Evolutionary conservation across 306 rosid species (phyloP).

Genomic region (Cicer bijugum): DNA sequence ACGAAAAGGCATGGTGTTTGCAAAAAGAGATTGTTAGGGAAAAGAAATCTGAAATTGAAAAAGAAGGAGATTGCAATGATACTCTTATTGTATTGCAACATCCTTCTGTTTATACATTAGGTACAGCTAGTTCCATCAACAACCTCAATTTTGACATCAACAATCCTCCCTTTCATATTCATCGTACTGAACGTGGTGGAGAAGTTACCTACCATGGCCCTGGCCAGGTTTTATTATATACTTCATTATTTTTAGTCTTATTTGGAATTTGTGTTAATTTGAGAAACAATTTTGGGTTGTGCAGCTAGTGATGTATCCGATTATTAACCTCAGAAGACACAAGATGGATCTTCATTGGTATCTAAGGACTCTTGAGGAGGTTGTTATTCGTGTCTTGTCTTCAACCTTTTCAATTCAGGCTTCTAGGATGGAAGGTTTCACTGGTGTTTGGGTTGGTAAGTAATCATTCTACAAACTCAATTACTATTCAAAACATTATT

Average conservation of each 20-base stretch:
- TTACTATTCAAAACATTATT: neutral
- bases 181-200: slow-evolving; percentile 61
- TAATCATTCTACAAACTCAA: neutral
- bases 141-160: slow-evolving; percentile 49
- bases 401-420: slow-evolving; percentile 77
- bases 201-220: slow-evolving; percentile 61
- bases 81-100: slow-evolving; percentile 52
- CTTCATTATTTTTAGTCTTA: neutral
- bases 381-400: slow-evolving; percentile 72
- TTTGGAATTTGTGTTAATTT: neutral
- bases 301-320: slow-evolving; percentile 87
- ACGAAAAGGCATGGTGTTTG: slow-evolving; percentile 58
- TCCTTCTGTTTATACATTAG: slow-evolving; percentile 49
- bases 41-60: slow-evolving; percentile 49
- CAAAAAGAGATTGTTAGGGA: slow-evolving; percentile 51
- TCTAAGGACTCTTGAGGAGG: slow-evolving; percentile 88
- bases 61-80: slow-evolving; percentile 46
- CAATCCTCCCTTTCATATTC: slow-evolving; percentile 51
- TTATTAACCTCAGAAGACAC: slow-evolving; percentile 81
- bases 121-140: slow-evolving; percentile 42
- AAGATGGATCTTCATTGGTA: slow-evolving; percentile 81
- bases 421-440: slow-evolving; percentile 70
- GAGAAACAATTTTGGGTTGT: slow-evolving; percentile 43
- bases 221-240: slow-evolving; percentile 49
- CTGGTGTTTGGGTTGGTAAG: slow-evolving; percentile 91